Percentiles rank a stretch among this genome's conserved stretches.
Evolutionary conservation across 23 red algal species (phyloP).

Genomic region (Pyropia haitanensis): DNA sequence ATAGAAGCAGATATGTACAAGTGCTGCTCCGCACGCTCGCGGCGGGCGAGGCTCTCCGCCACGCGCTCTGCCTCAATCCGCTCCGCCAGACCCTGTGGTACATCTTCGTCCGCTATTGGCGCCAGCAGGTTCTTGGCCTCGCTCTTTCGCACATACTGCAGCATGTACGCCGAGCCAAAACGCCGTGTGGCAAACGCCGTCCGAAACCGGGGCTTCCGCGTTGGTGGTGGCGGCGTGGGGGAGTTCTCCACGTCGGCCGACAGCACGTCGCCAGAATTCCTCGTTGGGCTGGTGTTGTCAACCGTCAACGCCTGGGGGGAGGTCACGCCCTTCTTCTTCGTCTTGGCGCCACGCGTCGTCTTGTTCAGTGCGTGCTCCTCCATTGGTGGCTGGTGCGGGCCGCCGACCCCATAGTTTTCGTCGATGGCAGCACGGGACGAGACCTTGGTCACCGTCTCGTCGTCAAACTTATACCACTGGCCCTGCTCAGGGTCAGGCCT

Average conservation of each 20-base stretch:
- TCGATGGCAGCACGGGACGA: slow-evolving; percentile 62
- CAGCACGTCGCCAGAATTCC: not conserved
- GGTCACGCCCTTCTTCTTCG: not conserved
- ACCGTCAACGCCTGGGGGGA: slow-evolving; percentile 3
- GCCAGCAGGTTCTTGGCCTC: slow-evolving; percentile 36
- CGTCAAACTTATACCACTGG: slow-evolving; percentile 97
- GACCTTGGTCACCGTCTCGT: slow-evolving; percentile 66
- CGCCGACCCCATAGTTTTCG: slow-evolving; percentile 91
- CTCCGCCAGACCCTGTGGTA: slow-evolving; percentile 45
- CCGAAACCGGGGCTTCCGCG: not conserved
- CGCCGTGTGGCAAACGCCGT: slow-evolving; percentile 36
- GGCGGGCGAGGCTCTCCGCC: slow-evolving; percentile 55
- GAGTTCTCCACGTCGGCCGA: slow-evolving; percentile 21
- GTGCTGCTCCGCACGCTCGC: slow-evolving; percentile 73
- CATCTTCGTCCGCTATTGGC: slow-evolving; percentile 35
- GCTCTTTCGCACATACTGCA: slow-evolving; percentile 85
- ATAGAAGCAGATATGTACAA: slow-evolving; percentile 76
- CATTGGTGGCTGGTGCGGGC: slow-evolving; percentile 33
- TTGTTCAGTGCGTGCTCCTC: slow-evolving; percentile 8
- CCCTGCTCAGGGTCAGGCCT: slow-evolving; percentile 24
- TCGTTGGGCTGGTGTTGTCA: slow-evolving; percentile 9
- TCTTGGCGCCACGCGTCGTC: not conserved
- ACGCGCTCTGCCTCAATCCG: slow-evolving; percentile 70
- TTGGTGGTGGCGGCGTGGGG: slow-evolving; percentile 22
- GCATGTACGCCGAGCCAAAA: slow-evolving; percentile 90